Evolutionary conservation across 768 basidiomycete genomes (phyloP).

Genomic region (Pulveroboletus sp.): DNA sequence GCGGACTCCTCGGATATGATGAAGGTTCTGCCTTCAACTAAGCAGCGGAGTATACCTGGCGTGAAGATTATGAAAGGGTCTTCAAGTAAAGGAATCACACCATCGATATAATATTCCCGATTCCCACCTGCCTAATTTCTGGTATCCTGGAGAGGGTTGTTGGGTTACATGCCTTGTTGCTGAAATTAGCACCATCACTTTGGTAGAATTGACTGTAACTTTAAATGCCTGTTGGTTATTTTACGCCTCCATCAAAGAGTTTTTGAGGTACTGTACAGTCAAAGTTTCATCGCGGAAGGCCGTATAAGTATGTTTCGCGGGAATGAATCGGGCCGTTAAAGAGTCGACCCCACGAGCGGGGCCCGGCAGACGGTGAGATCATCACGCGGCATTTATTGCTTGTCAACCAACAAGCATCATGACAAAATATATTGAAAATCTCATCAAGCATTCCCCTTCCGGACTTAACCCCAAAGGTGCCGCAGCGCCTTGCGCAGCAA

Average conservation of each 20-base stretch:
- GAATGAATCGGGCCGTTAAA: slow-evolving; percentile 15
- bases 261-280: neutral
- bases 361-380: neutral
- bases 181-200: slow-evolving; percentile 3
- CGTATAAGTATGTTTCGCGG: slow-evolving; percentile 20
- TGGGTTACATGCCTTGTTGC: neutral
- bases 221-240: neutral
- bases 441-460: too few relatives aligned
- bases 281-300: neutral
- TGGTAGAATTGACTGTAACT: neutral
- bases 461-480: too few relatives aligned
- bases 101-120: slow-evolving; percentile 8
- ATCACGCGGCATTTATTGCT: neutral
- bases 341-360: neutral
- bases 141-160: neutral
- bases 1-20: slow-evolving; percentile 14
- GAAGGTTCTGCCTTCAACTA: slow-evolving; percentile 14
- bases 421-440: too few relatives aligned
- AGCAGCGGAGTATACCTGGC: slow-evolving; percentile 30
- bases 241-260: neutral
- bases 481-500: neutral
- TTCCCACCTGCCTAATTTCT: slow-evolving; percentile 6
- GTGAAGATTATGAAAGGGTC: slow-evolving; percentile 30
- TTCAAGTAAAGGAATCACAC: slow-evolving; percentile 13
- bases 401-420: too few relatives aligned